Base-by-base conservation (phyloP, 345 rosid species). In the Diplotaxis tenuifolia region DNA sequence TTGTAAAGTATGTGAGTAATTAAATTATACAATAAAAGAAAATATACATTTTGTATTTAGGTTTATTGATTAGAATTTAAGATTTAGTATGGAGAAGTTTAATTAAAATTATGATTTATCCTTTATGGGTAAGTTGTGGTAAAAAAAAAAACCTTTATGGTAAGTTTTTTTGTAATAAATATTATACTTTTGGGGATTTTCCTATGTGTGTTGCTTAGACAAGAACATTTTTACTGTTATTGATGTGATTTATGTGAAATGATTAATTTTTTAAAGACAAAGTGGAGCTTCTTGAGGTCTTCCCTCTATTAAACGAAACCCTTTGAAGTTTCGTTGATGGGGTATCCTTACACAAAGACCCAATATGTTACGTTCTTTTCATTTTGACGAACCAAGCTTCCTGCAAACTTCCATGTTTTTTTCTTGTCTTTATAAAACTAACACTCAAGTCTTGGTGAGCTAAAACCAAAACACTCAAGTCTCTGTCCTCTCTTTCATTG, bases 321-420 rank as follows among this genome's bases (percentile, higher is more conserved):
- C 2, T 53, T 52, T 5, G 42, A 72, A 52, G 40, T 12, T 71
- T 72, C 68, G 68, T 62, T 61, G 68, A 47, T 70, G 38, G 50
- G 50, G 14, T n/a, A n/a, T 14, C n/a, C 18, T 18, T 38, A 5
- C 50, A 42, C 50, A 42, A 42, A 42, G 50, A 42, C n/a, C 50
- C 50, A 42, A 40, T 40, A 40, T 40, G 47, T 40, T 40, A 12
- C 47, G 15, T 4, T 40, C n/a, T 40, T 40, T 25, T 31, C 50
- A 52, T 12, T 31, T 21, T 67, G 21, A 32, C 61, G 58, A 34
- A 54, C 7, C 12, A n/a, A 32, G 8, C 9, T 67, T 68, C 32
- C 32, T 40, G 16, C 38, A 70, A 70, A 27, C 7, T 40, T 40
- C 14, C 47, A 40, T n/a, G n/a, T n/a, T 62, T 40, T n/a, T 22